phyloP scores from a whole-genome alignment of 2,329 filamentous ascomycete species.

The Ceratocystiopsis minuta region DNA sequence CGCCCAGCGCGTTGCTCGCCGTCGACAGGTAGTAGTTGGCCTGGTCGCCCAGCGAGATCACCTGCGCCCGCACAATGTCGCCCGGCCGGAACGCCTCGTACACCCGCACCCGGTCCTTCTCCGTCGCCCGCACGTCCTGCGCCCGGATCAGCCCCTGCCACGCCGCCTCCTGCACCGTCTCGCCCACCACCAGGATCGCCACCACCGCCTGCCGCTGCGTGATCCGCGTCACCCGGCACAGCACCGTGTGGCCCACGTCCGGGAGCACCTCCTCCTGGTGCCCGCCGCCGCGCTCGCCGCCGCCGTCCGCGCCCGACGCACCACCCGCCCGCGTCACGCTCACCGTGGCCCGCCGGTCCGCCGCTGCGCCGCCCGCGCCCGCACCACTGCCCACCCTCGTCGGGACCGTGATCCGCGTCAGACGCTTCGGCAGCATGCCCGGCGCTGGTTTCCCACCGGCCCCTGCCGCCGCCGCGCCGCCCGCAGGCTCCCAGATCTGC shows the following conservation, averaged over 20 bases:
- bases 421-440: conserved; percentile 34
- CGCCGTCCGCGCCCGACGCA: conserved; percentile 8
- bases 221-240: conserved; percentile 73
- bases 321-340: conserved; percentile 30
- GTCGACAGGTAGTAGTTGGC: conserved; percentile 91
- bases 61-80: conserved; percentile 72
- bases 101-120: conserved; percentile 88
- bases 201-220: conserved; percentile 72
- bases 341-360: conserved; percentile 30
- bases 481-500: conserved; percentile 29
- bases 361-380: conserved; percentile 19
- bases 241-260: conserved; percentile 59
- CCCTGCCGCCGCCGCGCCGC: conserved; percentile 14
- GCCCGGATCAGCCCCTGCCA: conserved; percentile 73
- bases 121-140: conserved; percentile 85
- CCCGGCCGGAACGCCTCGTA: conserved; percentile 83
- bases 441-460: not conserved
- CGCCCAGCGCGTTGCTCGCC: conserved; percentile 75
- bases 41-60: conserved; percentile 86
- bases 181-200: conserved; percentile 67
- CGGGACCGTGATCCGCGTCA: conserved; percentile 33
- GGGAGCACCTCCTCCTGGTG: conserved; percentile 47
- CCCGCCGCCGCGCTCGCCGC: conserved; percentile 12
- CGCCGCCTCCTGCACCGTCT: conserved; percentile 54
- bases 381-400: conserved; percentile 6